These are phyloP conservation scores for Sporothrix sp. DNA, from an alignment of 2,329 filamentous ascomycete species.

Conservation along the genomic window DNA sequence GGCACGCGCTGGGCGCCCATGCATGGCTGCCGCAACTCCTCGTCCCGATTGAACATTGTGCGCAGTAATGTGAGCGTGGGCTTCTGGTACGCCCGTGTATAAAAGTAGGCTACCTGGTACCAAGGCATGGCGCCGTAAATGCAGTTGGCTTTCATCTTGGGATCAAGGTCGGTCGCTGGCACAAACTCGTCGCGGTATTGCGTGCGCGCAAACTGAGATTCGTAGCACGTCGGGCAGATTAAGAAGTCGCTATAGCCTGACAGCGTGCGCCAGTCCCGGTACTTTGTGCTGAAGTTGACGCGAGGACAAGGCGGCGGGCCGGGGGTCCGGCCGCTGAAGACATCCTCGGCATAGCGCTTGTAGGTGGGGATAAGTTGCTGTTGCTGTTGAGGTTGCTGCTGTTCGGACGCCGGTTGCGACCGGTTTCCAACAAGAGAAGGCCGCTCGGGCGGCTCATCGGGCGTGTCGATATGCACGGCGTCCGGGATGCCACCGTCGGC, in stretches of 20 bases:
- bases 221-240: slow-evolving; percentile 75
- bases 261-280: slow-evolving; percentile 61
- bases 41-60: slow-evolving; percentile 51
- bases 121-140: slow-evolving; percentile 70
- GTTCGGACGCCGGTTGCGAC: no score
- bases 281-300: slow-evolving; percentile 48
- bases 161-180: slow-evolving; percentile 46
- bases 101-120: slow-evolving; percentile 75
- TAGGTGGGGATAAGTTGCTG: slow-evolving; percentile 28
- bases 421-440: slow-evolving; percentile 10
- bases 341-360: slow-evolving; percentile 46
- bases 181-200: slow-evolving; percentile 59
- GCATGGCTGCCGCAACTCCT: slow-evolving; percentile 48
- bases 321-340: slow-evolving; percentile 32
- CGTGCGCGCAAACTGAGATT: slow-evolving; percentile 56
- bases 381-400: no score
- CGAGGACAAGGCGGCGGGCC: slow-evolving; percentile 61
- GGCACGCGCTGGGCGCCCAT: slow-evolving; percentile 43
- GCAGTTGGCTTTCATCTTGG: slow-evolving; percentile 54
- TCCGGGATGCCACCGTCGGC: neutral
- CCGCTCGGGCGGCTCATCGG: slow-evolving; percentile 13
- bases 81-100: slow-evolving; percentile 61
- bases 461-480: neutral
- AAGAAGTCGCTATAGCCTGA: slow-evolving; percentile 62
- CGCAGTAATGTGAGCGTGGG: slow-evolving; percentile 60